Evolutionary conservation across 2,329 filamentous ascomycete species (phyloP), one percentile per base, ranked within the genome.

Genomic region (Simplicillium aogashimaense): DNA sequence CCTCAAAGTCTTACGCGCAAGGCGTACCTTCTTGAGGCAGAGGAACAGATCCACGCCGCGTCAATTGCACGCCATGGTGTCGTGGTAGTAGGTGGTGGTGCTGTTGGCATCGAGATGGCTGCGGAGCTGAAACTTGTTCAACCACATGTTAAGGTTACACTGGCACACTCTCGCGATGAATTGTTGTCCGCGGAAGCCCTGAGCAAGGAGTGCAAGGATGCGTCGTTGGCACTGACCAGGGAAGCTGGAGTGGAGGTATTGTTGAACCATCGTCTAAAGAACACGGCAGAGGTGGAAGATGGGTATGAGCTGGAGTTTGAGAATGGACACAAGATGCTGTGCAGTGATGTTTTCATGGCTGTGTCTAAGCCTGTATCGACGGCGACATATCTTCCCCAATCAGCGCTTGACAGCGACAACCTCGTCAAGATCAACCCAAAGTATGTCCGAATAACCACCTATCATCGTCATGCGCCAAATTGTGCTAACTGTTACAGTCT

Each of bases 51-150:
- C 47, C 60, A 70, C 15, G 57, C 63, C 11, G 67, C 79, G 2
- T 57, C 66, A 30, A 63, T 64, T 25, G 74, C 76, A 2, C 61
- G 57, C 4, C 64, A 76, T 15, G 77, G 74, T 1, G 74, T 88
- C 1, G 73, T 85, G 0, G 69, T 90, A 16, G 78, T 90, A n/a
- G 84, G 85, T 14, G 85, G 85, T 47, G 63, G 83, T 37, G 86
- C 85, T 7, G 85, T 89, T 1, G 86, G 86, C 8, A 79, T 89
- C 40, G 85, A 90, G 56, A 87, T 90, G 71, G 83, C 86, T 0
- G 78, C 82, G 2, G 85, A 92, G 61, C 65, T 89, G 40, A 89
- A 88, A 59, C 57, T 74, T 35, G 64, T 78, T 17, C 70, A 81
- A 45, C 83, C 86, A 0, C 52, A 72, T 10, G 64, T 77, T 40